These are phyloP conservation scores for Leccinum imitatum DNA, from an alignment of 768 basidiomycete species.

Conservation along the genomic window DNA sequence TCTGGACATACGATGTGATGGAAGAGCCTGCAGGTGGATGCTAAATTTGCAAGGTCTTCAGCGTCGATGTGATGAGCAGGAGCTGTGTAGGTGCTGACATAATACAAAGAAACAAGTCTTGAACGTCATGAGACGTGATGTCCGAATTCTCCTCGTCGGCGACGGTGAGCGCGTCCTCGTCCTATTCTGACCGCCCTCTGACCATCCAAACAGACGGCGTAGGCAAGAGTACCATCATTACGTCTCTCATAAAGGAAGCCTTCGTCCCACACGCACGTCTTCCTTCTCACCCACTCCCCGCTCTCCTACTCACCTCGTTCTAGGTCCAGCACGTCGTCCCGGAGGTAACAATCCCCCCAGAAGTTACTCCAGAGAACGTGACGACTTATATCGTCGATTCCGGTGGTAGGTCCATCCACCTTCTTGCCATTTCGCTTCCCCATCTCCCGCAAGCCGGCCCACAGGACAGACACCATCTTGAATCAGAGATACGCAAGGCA, in stretches of 20 bases:
- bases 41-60: constrained; percentile 37
- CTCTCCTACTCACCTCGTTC: constrained; percentile 1
- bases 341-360: constrained; percentile 96
- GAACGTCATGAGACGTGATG: constrained; percentile 79
- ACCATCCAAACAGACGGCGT: constrained; percentile 72
- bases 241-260: constrained; percentile 94
- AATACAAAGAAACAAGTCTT: constrained; percentile 9
- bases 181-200: background rate
- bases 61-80: constrained; percentile 47
- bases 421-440: constrained; percentile 4
- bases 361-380: constrained; percentile 96
- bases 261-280: constrained; percentile 80
- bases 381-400: constrained; percentile 98
- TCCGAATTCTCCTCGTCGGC: constrained; percentile 90
- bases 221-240: constrained; percentile 97
- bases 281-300: background rate
- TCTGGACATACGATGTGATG: constrained; percentile 39
- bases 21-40: constrained; percentile 26
- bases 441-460: constrained; percentile 60
- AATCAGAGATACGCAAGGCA: constrained; percentile 93
- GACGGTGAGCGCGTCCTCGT: constrained; percentile 61
- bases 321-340: constrained; percentile 95
- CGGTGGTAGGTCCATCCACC: constrained; percentile 60
- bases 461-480: constrained; percentile 83
- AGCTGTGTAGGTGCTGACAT: constrained; percentile 37